Evolutionary conservation across 2,329 filamentous ascomycete species (phyloP), one percentile per base, ranked within the genome.

Genomic region (Xylariales sp.): DNA sequence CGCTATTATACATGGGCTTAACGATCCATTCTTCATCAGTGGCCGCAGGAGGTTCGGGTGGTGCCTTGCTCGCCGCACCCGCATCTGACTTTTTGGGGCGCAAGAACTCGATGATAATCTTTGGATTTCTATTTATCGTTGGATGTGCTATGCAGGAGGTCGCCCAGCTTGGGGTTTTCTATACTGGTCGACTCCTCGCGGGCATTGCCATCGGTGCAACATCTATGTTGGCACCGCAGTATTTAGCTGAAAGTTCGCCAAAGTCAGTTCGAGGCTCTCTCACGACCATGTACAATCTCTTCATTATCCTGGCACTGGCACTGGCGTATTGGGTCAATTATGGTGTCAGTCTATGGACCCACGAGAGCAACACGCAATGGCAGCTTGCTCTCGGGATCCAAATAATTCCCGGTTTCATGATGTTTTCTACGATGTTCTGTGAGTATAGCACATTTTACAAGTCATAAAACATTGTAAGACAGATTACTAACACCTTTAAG

Each of bases 211-310:
- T 63, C 20, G 60, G 57, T 2, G 56, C 53, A 6, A 60, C 50
- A 4, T 62, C 57, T 13, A 62, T 65, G 55, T 38, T 66, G 29
- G 60, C 61, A 2, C 65, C 65, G 7, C 57, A 65, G 19, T 68
- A 61, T 39, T 52, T 67, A 1, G 57, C 60, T 2, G 65, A 68
- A 39, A 65, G 62, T 35, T 56, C 59, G 0, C 64, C 63, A 4
- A 65, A 62, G 35, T 59, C 58, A 6, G 53, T 67, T 13, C 56
- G 62, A 37, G 64, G 63, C 1, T 59, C 61, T 3, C 52, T 66
- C 25, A 65, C 63, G 2, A 61, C 62, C 5, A 53, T 59, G 0
- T 67, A 65, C 40, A 64, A 66, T 37, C 43, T 65, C 10, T 61
- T 62, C 48, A 64, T 65, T 33, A 53, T 64, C 16, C 33, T 57